These are phyloP conservation scores for Xylaria telfairii DNA, from an alignment of 495 filamentous ascomycete genomes.

Conservation along the genomic window DNA sequence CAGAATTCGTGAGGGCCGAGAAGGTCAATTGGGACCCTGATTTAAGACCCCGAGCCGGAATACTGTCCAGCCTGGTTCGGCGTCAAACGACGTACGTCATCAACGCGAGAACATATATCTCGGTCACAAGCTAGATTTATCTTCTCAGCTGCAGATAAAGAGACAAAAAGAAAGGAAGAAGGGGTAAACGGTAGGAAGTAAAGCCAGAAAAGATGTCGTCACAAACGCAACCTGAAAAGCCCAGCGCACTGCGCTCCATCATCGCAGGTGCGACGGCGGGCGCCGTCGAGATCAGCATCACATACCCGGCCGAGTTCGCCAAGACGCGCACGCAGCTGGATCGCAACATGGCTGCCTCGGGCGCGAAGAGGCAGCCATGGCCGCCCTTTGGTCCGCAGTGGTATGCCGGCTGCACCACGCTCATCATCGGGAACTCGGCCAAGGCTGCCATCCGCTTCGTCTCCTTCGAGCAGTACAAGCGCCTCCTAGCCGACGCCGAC, in stretches of 20 bases:
- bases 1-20: neutral
- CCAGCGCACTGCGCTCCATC: conserved; percentile 83
- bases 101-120: neutral
- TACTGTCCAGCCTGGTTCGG: neutral
- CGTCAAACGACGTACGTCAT: neutral
- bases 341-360: conserved; percentile 74
- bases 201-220: neutral
- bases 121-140: neutral
- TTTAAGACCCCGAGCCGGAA: neutral
- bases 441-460: conserved; percentile 98
- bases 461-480: conserved; percentile 92
- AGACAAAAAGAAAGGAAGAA: neutral
- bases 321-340: conserved; percentile 97
- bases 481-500: conserved; percentile 77
- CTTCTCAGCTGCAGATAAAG: neutral
- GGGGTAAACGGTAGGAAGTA: conserved; percentile 1
- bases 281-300: conserved; percentile 96
- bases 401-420: conserved; percentile 97
- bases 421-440: conserved; percentile 94
- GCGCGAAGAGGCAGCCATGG: conserved; percentile 93
- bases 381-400: conserved; percentile 92
- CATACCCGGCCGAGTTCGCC: conserved; percentile 97
- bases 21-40: neutral
- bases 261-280: conserved; percentile 89
- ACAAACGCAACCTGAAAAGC: conserved; percentile 54